Base-by-base conservation (phyloP, 1,284 basidiomycete genomes). In the Paramarasmius palmivorus region DNA sequence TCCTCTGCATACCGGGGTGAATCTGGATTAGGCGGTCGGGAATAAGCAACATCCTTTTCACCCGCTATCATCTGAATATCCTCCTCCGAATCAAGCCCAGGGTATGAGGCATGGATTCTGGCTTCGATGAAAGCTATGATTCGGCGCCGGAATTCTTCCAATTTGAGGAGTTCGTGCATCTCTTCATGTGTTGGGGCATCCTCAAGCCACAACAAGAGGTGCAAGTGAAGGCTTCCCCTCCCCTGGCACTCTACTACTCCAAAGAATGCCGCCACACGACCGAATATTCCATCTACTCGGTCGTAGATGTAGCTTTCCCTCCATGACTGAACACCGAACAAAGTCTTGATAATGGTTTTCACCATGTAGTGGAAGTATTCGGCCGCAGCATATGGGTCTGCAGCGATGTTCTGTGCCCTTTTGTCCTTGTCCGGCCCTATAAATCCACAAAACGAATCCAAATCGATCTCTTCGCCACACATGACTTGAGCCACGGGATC, bases 331-430 rank as follows among this genome's bases (percentile, higher is more conserved):
- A 78, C 58, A 0, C 70, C 68, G 50, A 78, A 71, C 0, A 79
- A 35, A 0, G 40, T 63, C 17, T 69, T 60, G 0, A 77, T 49
- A 0, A 77, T 61, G 0, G 59, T 56, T 0, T 57, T 15, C 3
- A 78, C 69, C 0, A 70, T 62, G 44, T 73, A 69, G 39, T 76
- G 66, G 51, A 73, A 78, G 52, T 69, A 78, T 38, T 70, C 61
- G 0, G 71, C 67, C 0, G 71, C 63, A 0, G 71, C 71, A 55
- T 63, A 77, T 12, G 73, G 72, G 61, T 79, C 71, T 0, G 25
- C 9, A 0, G 73, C 68, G 3, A 77, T 65, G 41, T 72, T 75
- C 0, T 47, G 5, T 1, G 66, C 65, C 0, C 67, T 59, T 39
- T 66, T 12, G 0, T 59, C 51, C 3, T 50, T 57, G 17, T 61